phyloP scores from a whole-genome alignment of 1,284 basidiomycete genomes.

The Tilletia walkeri region DNA sequence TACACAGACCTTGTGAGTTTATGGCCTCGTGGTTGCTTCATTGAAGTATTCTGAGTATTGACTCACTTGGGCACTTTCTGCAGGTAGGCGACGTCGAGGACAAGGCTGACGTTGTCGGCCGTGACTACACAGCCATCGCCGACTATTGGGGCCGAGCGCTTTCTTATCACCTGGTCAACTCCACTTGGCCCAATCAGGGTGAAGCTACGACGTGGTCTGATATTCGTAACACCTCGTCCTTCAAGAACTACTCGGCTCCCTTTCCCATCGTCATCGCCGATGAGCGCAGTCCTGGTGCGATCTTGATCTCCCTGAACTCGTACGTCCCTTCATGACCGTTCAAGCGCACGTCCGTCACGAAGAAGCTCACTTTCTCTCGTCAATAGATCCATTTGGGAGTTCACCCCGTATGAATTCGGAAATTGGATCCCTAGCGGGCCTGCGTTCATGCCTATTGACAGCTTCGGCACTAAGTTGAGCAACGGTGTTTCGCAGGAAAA shows the following conservation, averaged over 20 bases:
- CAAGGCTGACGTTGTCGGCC: conserved; percentile 32
- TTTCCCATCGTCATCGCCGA: conserved; percentile 60
- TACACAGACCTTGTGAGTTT: conserved; percentile 53
- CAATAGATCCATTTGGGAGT: conserved; percentile 56
- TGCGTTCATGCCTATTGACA: conserved; percentile 50
- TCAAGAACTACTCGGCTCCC: conserved; percentile 39
- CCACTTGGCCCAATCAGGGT: conserved; percentile 41
- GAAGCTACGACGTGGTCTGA: conserved; percentile 42
- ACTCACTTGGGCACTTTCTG: not conserved
- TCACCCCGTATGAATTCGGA: conserved; percentile 60
- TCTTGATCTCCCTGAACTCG: conserved; percentile 57
- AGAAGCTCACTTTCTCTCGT: not conserved
- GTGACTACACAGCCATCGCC: conserved; percentile 38
- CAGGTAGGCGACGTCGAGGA: conserved; percentile 27
- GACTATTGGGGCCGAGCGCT: conserved; percentile 53
- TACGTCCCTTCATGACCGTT: not conserved
- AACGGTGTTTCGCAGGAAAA: conserved; percentile 34
- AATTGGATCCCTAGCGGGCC: conserved; percentile 57
- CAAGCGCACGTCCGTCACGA: conserved; percentile 28
- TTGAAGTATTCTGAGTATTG: not conserved
- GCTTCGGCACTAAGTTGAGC: conserved; percentile 40
- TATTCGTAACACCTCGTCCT: conserved; percentile 40
- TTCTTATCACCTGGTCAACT: conserved; percentile 47
- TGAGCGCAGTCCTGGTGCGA: conserved; percentile 58
- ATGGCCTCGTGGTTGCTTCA: not conserved